Base-by-base conservation (phyloP, 768 basidiomycete species). In the Kwoniella sp. region DNA sequence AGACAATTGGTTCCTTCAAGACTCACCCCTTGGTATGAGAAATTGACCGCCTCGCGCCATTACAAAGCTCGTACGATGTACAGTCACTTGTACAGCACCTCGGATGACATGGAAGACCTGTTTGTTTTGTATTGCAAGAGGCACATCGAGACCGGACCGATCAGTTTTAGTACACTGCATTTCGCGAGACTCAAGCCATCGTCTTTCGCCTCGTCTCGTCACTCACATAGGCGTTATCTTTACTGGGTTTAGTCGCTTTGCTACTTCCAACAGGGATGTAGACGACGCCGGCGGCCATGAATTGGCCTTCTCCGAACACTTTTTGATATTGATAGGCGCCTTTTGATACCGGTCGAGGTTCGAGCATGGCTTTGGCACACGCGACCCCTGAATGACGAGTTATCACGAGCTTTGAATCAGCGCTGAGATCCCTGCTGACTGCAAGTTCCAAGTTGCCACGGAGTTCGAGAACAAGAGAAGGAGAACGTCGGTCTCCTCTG, bases 141-240 rank as follows among this genome's bases (percentile, higher is more conserved):
- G n/a, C n/a, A n/a, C n/a, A n/a, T n/a, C n/a, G n/a, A n/a, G n/a
- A n/a, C n/a, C n/a, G n/a, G 15, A 1, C 6, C 26, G 17, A 47
- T 49, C 48, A 49, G 48, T n/a, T n/a, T n/a, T n/a, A n/a, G n/a
- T n/a, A n/a, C n/a, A n/a, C n/a, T n/a, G n/a, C n/a, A n/a, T n/a
- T n/a, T n/a, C n/a, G n/a, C n/a, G n/a, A n/a, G n/a, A n/a, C n/a
- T n/a, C n/a, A n/a, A n/a, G n/a, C n/a, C n/a, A n/a, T n/a, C n/a
- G n/a, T n/a, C n/a, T n/a, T n/a, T n/a, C n/a, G n/a, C n/a, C n/a
- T n/a, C n/a, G n/a, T n/a, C n/a, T n/a, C n/a, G n/a, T n/a, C 33
- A 83, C 90, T 69, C 66, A 92, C 91, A 77, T 90, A 94, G 25
- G 91, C 91, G 70, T 98, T 99, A 73, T 98, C 96, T 76, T 90